A percentile compares a stretch with the other conserved stretches of the same genome.
These are phyloP conservation scores for Termitomyces sp. DNA, from an alignment of 768 basidiomycete genomes.

Conservation along the genomic window DNA sequence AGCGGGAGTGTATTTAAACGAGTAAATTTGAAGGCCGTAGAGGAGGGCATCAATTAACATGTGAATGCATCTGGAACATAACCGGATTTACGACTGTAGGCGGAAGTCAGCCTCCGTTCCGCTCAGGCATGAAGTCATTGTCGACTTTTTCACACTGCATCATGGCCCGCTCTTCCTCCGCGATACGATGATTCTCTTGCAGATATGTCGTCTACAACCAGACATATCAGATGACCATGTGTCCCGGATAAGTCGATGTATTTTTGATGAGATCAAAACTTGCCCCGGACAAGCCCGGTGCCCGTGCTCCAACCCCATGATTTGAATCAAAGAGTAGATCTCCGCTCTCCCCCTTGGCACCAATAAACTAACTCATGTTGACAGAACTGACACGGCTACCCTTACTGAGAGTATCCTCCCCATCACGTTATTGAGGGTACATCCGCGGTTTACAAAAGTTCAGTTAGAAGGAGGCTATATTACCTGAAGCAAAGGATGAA, in stretches of 20 bases:
- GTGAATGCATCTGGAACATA: conserved; percentile 21
- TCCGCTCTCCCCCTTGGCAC: neutral
- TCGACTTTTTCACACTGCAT: conserved; percentile 15
- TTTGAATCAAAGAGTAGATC: neutral
- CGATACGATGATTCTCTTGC: neutral
- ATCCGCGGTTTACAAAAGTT: neutral
- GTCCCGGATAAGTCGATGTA: neutral
- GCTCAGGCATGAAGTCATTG: neutral
- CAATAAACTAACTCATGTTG: neutral
- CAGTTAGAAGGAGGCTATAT: neutral
- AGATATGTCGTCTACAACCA: neutral
- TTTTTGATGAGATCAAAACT: neutral
- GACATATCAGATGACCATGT: neutral
- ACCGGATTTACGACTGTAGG: conserved; percentile 11
- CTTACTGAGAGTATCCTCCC: no score
- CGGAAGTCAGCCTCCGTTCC: conserved; percentile 9
- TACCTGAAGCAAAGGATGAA: neutral
- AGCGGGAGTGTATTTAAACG: conserved; percentile 4
- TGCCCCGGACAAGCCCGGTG: neutral
- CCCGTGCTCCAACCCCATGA: neutral
- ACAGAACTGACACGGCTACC: neutral
- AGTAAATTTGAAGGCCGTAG: conserved; percentile 1
- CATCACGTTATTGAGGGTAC: neutral
- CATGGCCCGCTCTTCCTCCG: conserved; percentile 14
- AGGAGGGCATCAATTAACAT: conserved; percentile 14